phyloP scores from a whole-genome alignment of 2,329 filamentous ascomycete genomes.

The Sporothrix phasma region DNA sequence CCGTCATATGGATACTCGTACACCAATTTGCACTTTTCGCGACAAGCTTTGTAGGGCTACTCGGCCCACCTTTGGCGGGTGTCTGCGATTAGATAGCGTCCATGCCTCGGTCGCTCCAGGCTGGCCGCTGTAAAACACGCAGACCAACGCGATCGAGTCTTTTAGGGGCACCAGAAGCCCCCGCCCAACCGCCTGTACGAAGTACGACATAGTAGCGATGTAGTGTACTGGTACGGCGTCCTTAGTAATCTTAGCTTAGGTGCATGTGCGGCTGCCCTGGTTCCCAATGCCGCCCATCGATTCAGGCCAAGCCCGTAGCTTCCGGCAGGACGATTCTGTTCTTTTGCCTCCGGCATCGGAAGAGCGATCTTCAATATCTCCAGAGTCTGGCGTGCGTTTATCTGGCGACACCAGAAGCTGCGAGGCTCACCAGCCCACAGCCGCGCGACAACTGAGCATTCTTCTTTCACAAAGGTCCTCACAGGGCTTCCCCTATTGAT shows the following conservation, averaged over 20 bases:
- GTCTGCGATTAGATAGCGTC: constrained; percentile 1
- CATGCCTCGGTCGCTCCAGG: not conserved
- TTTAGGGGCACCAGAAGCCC: no score
- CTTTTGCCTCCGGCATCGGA: not conserved
- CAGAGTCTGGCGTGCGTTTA: not conserved
- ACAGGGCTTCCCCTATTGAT: not conserved
- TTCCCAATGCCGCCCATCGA: not conserved
- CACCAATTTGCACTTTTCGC: not conserved
- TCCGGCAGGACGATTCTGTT: not conserved
- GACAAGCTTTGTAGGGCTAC: not conserved
- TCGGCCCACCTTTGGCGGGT: not conserved
- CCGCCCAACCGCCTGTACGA: no score
- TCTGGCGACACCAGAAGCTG: no score
- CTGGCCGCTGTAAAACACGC: not conserved
- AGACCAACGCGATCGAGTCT: no score
- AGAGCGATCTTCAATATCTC: not conserved
- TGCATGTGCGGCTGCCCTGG: not conserved
- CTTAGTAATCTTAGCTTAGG: no score
- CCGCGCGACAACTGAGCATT: no score
- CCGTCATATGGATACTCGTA: not conserved
- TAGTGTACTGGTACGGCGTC: no score
- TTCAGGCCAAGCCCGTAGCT: constrained; percentile 2
- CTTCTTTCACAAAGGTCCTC: no score
- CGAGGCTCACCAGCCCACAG: not conserved
- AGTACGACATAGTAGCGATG: no score